These are phyloP conservation scores for Globisporangium orthogonon DNA, from an alignment of 352 stramenopile genomes.

Conservation along the genomic window DNA sequence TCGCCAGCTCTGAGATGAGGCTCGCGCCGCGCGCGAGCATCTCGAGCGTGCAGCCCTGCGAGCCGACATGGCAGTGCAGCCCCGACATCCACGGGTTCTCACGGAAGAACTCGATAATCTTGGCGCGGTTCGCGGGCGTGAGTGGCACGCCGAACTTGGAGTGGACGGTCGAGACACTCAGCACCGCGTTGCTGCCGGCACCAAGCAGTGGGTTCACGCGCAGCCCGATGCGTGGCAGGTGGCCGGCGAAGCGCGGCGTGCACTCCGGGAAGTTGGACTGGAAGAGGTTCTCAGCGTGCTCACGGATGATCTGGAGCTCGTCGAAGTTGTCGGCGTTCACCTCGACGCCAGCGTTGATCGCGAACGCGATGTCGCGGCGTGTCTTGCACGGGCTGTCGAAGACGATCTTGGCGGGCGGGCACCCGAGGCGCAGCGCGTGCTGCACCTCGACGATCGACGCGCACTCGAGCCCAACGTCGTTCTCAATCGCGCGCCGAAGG, in stretches of 20 bases:
- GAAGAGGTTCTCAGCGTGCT: constrained; percentile 85
- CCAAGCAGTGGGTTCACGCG: constrained; percentile 91
- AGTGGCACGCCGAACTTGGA: constrained; percentile 91
- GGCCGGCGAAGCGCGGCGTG: constrained; percentile 44
- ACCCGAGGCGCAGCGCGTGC: constrained; percentile 69
- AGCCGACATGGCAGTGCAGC: constrained; percentile 86
- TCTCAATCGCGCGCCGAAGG: constrained; percentile 65
- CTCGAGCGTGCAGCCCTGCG: constrained; percentile 75
- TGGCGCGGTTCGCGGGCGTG: constrained; percentile 38
- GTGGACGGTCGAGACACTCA: constrained; percentile 85
- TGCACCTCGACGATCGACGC: constrained; percentile 82
- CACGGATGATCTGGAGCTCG: constrained; percentile 80
- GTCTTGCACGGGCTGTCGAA: constrained; percentile 94
- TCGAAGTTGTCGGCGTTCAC: constrained; percentile 91
- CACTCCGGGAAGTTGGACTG: constrained; percentile 70
- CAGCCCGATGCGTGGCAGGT: constrained; percentile 80
- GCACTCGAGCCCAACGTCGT: constrained; percentile 73
- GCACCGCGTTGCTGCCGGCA: constrained; percentile 72
- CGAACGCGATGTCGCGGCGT: constrained; percentile 76
- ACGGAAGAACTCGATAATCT: constrained; percentile 69
- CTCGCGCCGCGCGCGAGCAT: constrained; percentile 79
- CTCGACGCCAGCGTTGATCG: constrained; percentile 77
- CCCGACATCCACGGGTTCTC: constrained; percentile 85
- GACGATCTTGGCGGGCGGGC: constrained; percentile 71
- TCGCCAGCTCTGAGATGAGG: constrained; percentile 72